Percentiles rank a stretch among this genome's conserved stretches.
Evolutionary conservation across 2,329 filamentous ascomycete species (phyloP).

Genomic region (Colletotrichum spaethianum): DNA sequence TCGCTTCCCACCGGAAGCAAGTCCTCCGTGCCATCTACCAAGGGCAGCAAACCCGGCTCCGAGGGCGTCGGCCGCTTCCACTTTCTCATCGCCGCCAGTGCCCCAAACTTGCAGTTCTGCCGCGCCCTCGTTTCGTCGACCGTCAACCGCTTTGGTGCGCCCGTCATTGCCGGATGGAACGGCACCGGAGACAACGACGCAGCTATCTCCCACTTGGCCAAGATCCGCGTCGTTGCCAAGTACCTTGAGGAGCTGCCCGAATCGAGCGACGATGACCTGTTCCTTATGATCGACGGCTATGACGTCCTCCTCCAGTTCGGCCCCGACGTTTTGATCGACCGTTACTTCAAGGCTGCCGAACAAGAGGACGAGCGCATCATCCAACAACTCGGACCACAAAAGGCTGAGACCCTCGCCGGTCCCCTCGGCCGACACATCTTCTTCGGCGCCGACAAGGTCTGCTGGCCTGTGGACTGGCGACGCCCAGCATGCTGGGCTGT

Average conservation of each 20-base stretch:
- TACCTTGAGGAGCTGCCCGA: conserved; percentile 50
- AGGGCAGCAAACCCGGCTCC: conserved; percentile 19
- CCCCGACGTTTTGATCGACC: conserved; percentile 72
- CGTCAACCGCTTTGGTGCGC: conserved; percentile 55
- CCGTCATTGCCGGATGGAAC: conserved; percentile 56
- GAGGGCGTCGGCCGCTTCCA: conserved; percentile 48
- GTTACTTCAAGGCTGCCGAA: conserved; percentile 71
- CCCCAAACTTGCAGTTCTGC: conserved; percentile 54
- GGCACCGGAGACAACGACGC: conserved; percentile 53
- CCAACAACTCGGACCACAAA: conserved; percentile 61
- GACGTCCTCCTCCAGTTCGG: conserved; percentile 78
- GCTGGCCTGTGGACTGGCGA: conserved; percentile 55
- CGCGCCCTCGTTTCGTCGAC: conserved; percentile 55
- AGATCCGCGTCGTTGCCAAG: conserved; percentile 53
- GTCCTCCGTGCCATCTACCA: conserved; percentile 22
- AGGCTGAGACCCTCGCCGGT: conserved; percentile 48
- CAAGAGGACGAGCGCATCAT: conserved; percentile 67
- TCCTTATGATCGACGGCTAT: conserved; percentile 74
- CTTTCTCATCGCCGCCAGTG: conserved; percentile 56
- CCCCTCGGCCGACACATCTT: conserved; percentile 57
- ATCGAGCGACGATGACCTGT: conserved; percentile 67
- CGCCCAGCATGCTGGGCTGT: conserved; percentile 58
- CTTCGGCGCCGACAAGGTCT: conserved; percentile 62
- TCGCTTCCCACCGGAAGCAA: conserved; percentile 36
- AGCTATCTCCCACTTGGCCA: conserved; percentile 55